Evolutionary conservation across 2,329 filamentous ascomycete genomes (phyloP).

Genomic region (Hymenoscyphus infarciens): DNA sequence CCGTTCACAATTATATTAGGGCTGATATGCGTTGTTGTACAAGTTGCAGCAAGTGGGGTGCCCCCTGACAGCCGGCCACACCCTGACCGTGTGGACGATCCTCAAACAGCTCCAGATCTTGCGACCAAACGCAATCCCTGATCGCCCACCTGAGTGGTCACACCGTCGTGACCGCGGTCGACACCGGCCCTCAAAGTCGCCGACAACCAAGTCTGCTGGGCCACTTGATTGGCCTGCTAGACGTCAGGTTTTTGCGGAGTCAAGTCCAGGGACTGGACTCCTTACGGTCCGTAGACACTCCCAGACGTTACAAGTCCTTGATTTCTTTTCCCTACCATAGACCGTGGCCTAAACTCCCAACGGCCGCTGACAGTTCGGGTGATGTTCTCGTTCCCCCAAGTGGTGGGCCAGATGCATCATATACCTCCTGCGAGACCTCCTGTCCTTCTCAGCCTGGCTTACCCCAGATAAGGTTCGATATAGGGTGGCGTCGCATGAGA

Average conservation of each 20-base stretch:
- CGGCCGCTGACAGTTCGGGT: slow-evolving; percentile 14
- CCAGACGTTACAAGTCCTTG: slow-evolving; percentile 25
- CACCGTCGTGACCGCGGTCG: not conserved
- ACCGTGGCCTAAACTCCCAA: slow-evolving; percentile 2
- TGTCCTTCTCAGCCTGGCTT: slow-evolving; percentile 28
- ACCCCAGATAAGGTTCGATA: slow-evolving; percentile 31
- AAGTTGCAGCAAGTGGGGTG: slow-evolving; percentile 29
- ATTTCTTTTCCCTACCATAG: not conserved
- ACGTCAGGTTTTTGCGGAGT: slow-evolving; percentile 24
- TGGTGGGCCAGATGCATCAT: slow-evolving; percentile 19
- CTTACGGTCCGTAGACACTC: slow-evolving; percentile 20
- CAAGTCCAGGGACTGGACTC: slow-evolving; percentile 13
- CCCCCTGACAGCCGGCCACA: slow-evolving; percentile 1
- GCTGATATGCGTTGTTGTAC: slow-evolving; percentile 32
- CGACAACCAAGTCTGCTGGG: not conserved
- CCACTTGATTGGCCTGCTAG: slow-evolving; percentile 11
- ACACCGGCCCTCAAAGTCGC: slow-evolving; percentile 9
- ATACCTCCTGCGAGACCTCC: slow-evolving; percentile 15
- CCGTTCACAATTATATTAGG: slow-evolving; percentile 24
- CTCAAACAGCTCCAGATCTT: slow-evolving; percentile 34
- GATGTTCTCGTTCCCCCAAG: slow-evolving; percentile 4
- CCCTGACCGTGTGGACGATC: slow-evolving; percentile 30
- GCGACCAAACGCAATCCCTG: slow-evolving; percentile 31
- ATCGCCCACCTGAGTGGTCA: slow-evolving; percentile 16
- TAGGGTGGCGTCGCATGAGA: slow-evolving; percentile 32